phyloP scores from a whole-genome alignment of 192 early-diverging fungal genomes.

The Coemansia asiatica region DNA sequence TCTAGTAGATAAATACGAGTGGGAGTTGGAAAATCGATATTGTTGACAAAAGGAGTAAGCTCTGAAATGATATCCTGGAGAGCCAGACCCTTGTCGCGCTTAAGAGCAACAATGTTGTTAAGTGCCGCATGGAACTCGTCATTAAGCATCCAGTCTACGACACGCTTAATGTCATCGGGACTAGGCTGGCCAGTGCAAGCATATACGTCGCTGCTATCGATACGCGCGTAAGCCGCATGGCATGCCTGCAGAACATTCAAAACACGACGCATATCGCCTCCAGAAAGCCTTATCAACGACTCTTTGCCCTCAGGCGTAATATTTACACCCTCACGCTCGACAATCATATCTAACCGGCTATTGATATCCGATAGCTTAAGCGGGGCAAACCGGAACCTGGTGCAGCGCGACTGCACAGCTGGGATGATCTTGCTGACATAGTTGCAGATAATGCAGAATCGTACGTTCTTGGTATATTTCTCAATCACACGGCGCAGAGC shows the following conservation, averaged over 20 bases:
- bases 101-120: slow-evolving; percentile 69
- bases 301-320: slow-evolving; percentile 76
- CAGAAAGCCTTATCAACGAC: slow-evolving; percentile 79
- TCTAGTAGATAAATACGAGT: slow-evolving; percentile 72
- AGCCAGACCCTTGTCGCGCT: slow-evolving; percentile 83
- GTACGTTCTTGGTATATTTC: slow-evolving; percentile 95
- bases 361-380: slow-evolving; percentile 79
- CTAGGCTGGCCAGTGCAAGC: slow-evolving; percentile 89
- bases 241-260: slow-evolving; percentile 95
- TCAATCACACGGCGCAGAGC: slow-evolving; percentile 96
- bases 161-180: slow-evolving; percentile 78
- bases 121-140: slow-evolving; percentile 82
- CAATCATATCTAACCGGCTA: slow-evolving; percentile 67
- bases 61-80: slow-evolving; percentile 88
- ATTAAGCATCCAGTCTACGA: slow-evolving; percentile 76
- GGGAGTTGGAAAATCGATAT: slow-evolving; percentile 72
- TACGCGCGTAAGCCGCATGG: slow-evolving; percentile 77
- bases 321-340: slow-evolving; percentile 74
- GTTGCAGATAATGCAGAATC: slow-evolving; percentile 99
- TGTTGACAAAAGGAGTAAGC: slow-evolving; percentile 63
- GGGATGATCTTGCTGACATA: slow-evolving; percentile 97
- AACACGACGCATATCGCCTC: slow-evolving; percentile 97
- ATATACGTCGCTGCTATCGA: slow-evolving; percentile 84
- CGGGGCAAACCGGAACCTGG: slow-evolving; percentile 92
- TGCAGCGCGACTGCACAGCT: slow-evolving; percentile 98